These are phyloP conservation scores for Macrocybe gigantea DNA, from an alignment of 768 basidiomycete genomes.

Conservation along the genomic window DNA sequence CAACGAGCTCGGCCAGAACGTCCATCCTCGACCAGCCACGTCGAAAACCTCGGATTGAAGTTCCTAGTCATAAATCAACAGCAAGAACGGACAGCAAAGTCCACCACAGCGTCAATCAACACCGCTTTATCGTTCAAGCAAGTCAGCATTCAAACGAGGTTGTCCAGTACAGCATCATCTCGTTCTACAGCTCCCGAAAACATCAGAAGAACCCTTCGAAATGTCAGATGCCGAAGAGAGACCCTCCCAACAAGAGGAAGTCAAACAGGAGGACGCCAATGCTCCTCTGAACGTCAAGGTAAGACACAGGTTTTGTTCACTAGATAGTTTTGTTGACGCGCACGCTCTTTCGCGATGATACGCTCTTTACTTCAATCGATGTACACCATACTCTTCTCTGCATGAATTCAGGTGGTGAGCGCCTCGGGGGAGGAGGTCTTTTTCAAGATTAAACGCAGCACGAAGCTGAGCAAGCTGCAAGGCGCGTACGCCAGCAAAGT, in stretches of 20 bases:
- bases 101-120: too few species aligned
- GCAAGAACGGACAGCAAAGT: too few species aligned
- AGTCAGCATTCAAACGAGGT: too few species aligned
- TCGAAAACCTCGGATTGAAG: too few species aligned
- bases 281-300: conserved; percentile 80
- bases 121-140: too few species aligned
- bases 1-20: too few species aligned
- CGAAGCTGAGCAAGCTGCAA: conserved; percentile 88
- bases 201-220: too few species aligned
- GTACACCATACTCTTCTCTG: background rate
- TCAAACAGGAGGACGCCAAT: conserved; percentile 54
- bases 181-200: too few species aligned
- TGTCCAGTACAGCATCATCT: too few species aligned
- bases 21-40: too few species aligned
- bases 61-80: too few species aligned
- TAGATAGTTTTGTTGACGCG: background rate
- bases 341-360: background rate
- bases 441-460: conserved; percentile 95
- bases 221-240: too few species aligned
- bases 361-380: background rate
- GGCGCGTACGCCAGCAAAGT: conserved; percentile 91
- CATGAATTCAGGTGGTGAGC: conserved; percentile 54
- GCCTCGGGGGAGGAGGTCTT: conserved; percentile 83
- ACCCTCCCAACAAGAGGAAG: conserved; percentile 17
- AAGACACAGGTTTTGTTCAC: background rate